Base-by-base conservation (phyloP, 1,139 yeast species). In the Yamadazyma oceani region DNA sequence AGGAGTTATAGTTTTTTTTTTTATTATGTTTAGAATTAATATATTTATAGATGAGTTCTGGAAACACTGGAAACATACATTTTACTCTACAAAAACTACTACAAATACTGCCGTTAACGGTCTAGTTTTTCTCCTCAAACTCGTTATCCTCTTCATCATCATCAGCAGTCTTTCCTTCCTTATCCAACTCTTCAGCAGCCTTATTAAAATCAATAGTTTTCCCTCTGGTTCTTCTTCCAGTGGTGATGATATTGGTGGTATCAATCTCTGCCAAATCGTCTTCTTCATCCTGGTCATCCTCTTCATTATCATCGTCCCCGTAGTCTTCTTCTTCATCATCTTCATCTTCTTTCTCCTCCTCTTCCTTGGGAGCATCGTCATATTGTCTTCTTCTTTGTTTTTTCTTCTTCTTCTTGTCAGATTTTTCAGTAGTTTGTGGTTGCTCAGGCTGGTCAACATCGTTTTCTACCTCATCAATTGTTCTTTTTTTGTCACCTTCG, bases 171-270 rank as follows among this genome's bases (percentile, higher is more conserved):
- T 61, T 69, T n/a, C 60, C 59, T 44, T 77, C 83, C 39, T 66
- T 60, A 38, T 77, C 81, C 54, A 87, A 65, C 54, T 85, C 77
- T 47, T 78, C 85, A 21, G 89, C 87, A n/a, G 95, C 90, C 62
- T 86, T 83, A 44, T 80, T 74, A 61, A 85, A 90, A 62, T 90
- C 97, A 52, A 90, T 84, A 24, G 84, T 85, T 58, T 83, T 85
- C 15, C 96, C 95, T 51, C 96, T 79, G 10, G 96, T 88, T 69
- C 97, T 85, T 62, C 96, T 78, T 11, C 96, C 96, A 19, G 81
- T 69, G 17, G 85, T 73, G 46, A 89, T 86, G 57, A 89, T 89
- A 61, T 90, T 90, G 34, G 90, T 69, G 30, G 84, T 73, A 56
- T 89, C 96, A 51, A 90, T 87, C 60, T 86, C 96, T 13, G 78